Evolutionary conservation across 768 basidiomycete genomes (phyloP), one percentile per base, ranked within the genome.

Genomic region (Tylopilus subfusipes): DNA sequence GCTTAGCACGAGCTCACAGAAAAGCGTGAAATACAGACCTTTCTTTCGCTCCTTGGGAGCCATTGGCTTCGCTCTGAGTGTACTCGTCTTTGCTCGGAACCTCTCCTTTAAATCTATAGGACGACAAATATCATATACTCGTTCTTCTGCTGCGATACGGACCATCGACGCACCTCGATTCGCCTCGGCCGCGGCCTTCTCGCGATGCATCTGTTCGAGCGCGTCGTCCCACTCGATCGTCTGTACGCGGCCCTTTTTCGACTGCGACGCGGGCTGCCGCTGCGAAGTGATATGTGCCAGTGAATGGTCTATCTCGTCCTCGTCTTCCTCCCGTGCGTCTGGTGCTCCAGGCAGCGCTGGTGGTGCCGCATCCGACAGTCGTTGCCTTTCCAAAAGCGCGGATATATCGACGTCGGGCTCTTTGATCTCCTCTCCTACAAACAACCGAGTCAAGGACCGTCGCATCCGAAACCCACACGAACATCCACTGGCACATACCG

Each of bases 391-490:
- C 33, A 90, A 74, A 60, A 92, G 88, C 0, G 73, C 55, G 0
- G 86, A 80, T 2, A 92, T 63, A 69, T 92, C 88, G 9, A 90
- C 78, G 64, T 91, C 87, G 4, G 86, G 86, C 54, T 90, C 88
- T 0, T 76, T 66, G 14, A 81, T 75, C 9, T 79, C 82, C 68
- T 89, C 85, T 4, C 88, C 87, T 86, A 57, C 25, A 45, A 56
- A 31, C 46, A 16, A 4, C 19, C 24, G 7, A 50, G 11, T 25
- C 14, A 54, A 16, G 11, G 12, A n/a, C n/a, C 46, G 19, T 18
- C 44, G 4, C 11, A 33, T n/a, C n/a, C n/a, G n/a, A n/a, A n/a
- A n/a, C n/a, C n/a, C n/a, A n/a, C n/a, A n/a, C n/a, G n/a, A n/a
- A 29, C 5, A 29, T 29, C 4, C 27, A 9, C 4, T 29, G 5